These are phyloP conservation scores for Arctium lappa DNA, from an alignment of 129 eudicot species.

Conservation along the genomic window DNA sequence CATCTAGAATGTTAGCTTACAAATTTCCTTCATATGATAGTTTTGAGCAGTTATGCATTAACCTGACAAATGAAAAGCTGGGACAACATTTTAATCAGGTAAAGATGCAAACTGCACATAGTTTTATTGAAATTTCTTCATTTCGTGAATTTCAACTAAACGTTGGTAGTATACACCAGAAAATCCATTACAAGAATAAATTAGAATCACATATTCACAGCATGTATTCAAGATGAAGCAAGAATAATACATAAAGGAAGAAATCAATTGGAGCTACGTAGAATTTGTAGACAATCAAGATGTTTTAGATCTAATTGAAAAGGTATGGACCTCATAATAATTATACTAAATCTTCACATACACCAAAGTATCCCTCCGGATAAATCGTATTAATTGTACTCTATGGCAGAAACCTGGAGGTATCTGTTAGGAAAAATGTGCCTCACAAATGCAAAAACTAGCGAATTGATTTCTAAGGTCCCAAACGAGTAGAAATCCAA, in stretches of 20 bases:
- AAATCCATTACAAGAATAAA: not conserved
- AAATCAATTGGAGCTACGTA: too few relatives aligned
- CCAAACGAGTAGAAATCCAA: too few relatives aligned
- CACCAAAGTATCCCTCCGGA: not conserved
- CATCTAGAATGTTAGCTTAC: conserved; percentile 25
- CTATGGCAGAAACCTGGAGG: conserved; percentile 98
- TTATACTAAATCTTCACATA: not conserved
- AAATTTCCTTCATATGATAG: conserved; percentile 38
- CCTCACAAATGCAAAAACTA: too few relatives aligned
- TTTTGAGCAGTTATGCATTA: conserved; percentile 66
- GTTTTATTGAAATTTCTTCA: not conserved
- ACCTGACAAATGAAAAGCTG: conserved; percentile 66
- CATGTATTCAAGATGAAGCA: too few relatives aligned
- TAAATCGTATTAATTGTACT: conserved; percentile 8
- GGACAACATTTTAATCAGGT: conserved; percentile 99
- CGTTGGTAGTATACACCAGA: not conserved
- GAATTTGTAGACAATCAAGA: too few relatives aligned
- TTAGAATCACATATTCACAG: not conserved
- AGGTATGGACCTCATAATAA: not conserved
- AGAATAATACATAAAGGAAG: too few relatives aligned
- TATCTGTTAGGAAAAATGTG: not conserved
- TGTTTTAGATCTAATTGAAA: too few relatives aligned
- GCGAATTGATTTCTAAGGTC: too few relatives aligned
- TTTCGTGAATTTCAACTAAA: conserved; percentile 6
- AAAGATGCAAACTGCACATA: conserved; percentile 14